A percentile compares a stretch with the other conserved stretches of the same genome.
Conservation (phyloP, 495 filamentous ascomycete species). For the Aspergillus ellipticus region DNA sequence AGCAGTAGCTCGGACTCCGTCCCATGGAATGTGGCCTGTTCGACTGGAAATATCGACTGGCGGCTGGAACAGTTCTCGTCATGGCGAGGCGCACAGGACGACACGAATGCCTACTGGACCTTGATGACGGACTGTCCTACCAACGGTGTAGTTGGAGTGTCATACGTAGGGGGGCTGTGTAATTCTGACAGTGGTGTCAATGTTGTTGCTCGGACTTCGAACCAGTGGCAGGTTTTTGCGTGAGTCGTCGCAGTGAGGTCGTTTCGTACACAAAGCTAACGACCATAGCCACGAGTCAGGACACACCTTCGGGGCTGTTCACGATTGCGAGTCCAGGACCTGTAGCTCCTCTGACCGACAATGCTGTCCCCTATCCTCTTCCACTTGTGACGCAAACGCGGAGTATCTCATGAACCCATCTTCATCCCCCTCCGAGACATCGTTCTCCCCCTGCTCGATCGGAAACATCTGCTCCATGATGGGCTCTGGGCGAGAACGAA, state of each 20-base stretch:
- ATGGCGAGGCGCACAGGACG: constrained; percentile 70
- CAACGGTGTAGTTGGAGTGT: constrained; percentile 73
- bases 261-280: background rate
- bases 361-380: constrained; percentile 72
- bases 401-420: constrained; percentile 89
- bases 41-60: constrained; percentile 55
- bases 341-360: constrained; percentile 65
- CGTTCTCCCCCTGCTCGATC: constrained; percentile 82
- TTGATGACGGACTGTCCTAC: constrained; percentile 78
- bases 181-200: constrained; percentile 68
- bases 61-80: constrained; percentile 74
- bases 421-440: constrained; percentile 59
- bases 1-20: constrained; percentile 52
- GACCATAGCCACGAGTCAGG: constrained; percentile 67
- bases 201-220: constrained; percentile 71
- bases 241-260: constrained; percentile 13
- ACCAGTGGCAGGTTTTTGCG: constrained; percentile 91
- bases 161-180: constrained; percentile 84
- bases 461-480: constrained; percentile 87
- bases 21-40: constrained; percentile 75
- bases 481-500: constrained; percentile 63
- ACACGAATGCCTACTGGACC: constrained; percentile 80
- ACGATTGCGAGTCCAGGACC: constrained; percentile 68
- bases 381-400: constrained; percentile 65
- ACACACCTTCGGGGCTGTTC: constrained; percentile 88